Conservation (phyloP, 1,139 yeast species). For the Saccharomyces hybrid region DNA sequence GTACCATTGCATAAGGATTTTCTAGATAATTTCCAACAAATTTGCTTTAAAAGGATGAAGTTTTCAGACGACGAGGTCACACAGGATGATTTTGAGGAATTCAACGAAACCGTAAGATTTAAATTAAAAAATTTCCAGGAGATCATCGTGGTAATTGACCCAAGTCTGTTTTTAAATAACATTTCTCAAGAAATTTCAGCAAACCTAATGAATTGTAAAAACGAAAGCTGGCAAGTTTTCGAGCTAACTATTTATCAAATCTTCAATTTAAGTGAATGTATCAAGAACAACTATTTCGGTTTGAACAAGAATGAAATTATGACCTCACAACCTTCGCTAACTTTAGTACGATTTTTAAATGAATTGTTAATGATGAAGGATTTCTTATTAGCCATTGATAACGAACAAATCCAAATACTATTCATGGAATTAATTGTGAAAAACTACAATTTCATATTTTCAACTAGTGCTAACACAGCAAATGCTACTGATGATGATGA, state of each 20-base stretch:
- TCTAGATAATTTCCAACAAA: conserved; percentile 55
- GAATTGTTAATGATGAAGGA: conserved; percentile 38
- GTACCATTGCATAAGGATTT: conserved; percentile 37
- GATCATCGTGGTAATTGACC: conserved; percentile 66
- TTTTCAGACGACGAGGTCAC: conserved; percentile 73
- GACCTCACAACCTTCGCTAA: conserved; percentile 51
- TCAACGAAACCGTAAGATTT: conserved; percentile 60
- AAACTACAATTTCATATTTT: conserved; percentile 54
- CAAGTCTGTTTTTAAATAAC: conserved; percentile 63
- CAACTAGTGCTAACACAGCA: not conserved
- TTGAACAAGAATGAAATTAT: conserved; percentile 56
- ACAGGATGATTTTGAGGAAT: conserved; percentile 62
- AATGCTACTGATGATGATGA: conserved; percentile 39
- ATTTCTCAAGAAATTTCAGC: conserved; percentile 59
- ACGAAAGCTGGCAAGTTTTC: conserved; percentile 60
- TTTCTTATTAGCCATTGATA: conserved; percentile 41
- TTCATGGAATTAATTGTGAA: conserved; percentile 82
- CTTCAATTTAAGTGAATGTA: conserved; percentile 67
- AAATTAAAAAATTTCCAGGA: conserved; percentile 78
- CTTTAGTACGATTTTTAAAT: conserved; percentile 49
- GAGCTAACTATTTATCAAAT: conserved; percentile 85
- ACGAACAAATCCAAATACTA: conserved; percentile 69
- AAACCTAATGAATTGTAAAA: conserved; percentile 34
- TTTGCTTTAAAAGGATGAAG: conserved; percentile 69
- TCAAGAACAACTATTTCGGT: conserved; percentile 65